Base-by-base conservation (phyloP, 2,329 filamentous ascomycete species). In the Chaetomium globosum region DNA sequence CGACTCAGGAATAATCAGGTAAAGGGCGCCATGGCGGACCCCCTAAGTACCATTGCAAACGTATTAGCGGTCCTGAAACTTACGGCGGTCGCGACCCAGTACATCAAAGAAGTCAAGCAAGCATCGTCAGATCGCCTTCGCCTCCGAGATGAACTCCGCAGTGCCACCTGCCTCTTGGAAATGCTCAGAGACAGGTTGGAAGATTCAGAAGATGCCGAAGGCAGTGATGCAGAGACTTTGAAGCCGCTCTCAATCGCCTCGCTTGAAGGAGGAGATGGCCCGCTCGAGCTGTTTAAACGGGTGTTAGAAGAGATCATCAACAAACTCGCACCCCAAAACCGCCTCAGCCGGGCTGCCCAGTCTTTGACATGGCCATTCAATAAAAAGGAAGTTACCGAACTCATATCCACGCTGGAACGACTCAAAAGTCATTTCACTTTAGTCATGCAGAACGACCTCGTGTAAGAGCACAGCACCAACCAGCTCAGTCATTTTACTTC, bases 111-210 rank as follows among this genome's bases (percentile, higher is more conserved):
- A 2, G 43, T 51, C 9, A 51, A 59, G 12, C 43, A 59, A 5
- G 43, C 43, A 30, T 49, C 57, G 19, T 19, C 57, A 9, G 43
- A 59, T 16, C 28, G 46, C 28, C 19, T 59, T 3, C 57, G 57
- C 30, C 57, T 59, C 3, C 57, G 57, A n/a, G 43, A 59, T 51
- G 57, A 59, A 30, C 36, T 59, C 23, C 57, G 43, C n/a, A 59
- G 57, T 16, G 36, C 57, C 9, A 59, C 46, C 57, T 59, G 57
- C 43, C 46, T 59, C 19, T 28, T 59, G 4, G 57, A 59, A 43
- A 59, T 59, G 57, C 57, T 59, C 57, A 59, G 49, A 4, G 57
- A 59, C 46, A 46, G 43, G n/a, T 8, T 59, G 1, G 57, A 59
- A 3, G 43, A 51, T 26, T 31, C 43, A 9, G 9, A 59, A 36